phyloP scores from a whole-genome alignment of 78 protist genomes.

The Dictyostelium capitatum region DNA sequence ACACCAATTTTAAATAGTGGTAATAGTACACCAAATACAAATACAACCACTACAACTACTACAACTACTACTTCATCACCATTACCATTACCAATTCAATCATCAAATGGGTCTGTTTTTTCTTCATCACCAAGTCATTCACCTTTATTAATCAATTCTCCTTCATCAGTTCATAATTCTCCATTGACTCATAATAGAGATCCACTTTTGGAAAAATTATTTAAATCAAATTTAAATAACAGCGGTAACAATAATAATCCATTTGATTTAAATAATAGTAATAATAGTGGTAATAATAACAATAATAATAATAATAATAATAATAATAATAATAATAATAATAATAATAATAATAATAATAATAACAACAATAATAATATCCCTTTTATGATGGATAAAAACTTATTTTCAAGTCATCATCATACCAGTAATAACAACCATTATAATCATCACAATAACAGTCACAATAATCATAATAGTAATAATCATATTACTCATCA shows the following conservation, averaged over 20 bases:
- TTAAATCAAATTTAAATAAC: background rate
- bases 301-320: background rate
- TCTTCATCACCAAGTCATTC: background rate
- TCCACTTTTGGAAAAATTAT: background rate
- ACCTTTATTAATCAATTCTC: background rate
- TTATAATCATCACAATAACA: background rate
- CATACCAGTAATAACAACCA: background rate
- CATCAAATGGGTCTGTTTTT: background rate
- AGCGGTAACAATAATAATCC: background rate
- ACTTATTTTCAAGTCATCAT: no score
- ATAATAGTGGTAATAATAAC: background rate
- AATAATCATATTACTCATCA: background rate
- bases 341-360: background rate
- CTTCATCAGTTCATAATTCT: background rate
- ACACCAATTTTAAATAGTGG: background rate
- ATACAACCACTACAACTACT: background rate
- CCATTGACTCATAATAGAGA: background rate
- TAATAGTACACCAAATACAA: background rate
- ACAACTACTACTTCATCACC: background rate
- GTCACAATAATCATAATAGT: background rate
- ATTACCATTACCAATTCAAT: background rate
- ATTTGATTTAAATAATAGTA: background rate
- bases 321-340: background rate
- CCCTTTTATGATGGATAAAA: no score
- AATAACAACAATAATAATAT: no score